Conservation (phyloP, 2,329 filamentous ascomycete genomes). For the Aspergillus thermomutatus region DNA sequence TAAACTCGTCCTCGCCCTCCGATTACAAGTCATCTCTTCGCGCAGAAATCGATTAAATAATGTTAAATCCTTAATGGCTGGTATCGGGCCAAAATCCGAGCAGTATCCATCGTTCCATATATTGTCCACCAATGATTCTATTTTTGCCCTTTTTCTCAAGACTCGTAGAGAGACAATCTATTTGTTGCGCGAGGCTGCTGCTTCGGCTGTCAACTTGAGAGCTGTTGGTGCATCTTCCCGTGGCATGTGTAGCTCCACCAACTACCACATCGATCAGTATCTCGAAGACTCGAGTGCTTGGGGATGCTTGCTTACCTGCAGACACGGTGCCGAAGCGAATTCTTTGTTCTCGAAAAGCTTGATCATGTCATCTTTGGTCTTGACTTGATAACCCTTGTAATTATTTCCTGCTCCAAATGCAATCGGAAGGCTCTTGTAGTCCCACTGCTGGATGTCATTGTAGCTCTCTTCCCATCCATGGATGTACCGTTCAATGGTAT, state of each 20-base stretch:
- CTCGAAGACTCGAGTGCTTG: not conserved
- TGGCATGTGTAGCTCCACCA: conserved; percentile 80
- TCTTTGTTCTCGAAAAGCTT: conserved; percentile 60
- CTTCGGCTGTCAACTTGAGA: conserved; percentile 67
- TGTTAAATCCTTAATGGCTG: not conserved
- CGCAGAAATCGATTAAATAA: not conserved
- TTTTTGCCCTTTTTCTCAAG: not conserved
- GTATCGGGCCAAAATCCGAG: not conserved
- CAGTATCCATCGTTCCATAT: not conserved
- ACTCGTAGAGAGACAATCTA: conserved; percentile 7
- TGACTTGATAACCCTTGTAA: conserved; percentile 63
- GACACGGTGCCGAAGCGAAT: conserved; percentile 54
- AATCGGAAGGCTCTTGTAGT: conserved; percentile 64
- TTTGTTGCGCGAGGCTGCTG: conserved; percentile 64
- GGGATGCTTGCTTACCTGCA: conserved; percentile 36
- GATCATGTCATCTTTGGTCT: conserved; percentile 66
- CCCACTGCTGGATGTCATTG: conserved; percentile 77
- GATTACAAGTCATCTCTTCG: not conserved
- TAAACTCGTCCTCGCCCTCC: not conserved
- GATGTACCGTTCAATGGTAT: conserved; percentile 85
- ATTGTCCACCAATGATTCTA: not conserved
- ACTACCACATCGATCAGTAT: conserved; percentile 49
- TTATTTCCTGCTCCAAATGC: conserved; percentile 63
- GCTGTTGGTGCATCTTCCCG: conserved; percentile 72
- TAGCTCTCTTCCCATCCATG: conserved; percentile 77